Conservation (phyloP, 1,284 basidiomycete species). For the Trametes hirsuta region DNA sequence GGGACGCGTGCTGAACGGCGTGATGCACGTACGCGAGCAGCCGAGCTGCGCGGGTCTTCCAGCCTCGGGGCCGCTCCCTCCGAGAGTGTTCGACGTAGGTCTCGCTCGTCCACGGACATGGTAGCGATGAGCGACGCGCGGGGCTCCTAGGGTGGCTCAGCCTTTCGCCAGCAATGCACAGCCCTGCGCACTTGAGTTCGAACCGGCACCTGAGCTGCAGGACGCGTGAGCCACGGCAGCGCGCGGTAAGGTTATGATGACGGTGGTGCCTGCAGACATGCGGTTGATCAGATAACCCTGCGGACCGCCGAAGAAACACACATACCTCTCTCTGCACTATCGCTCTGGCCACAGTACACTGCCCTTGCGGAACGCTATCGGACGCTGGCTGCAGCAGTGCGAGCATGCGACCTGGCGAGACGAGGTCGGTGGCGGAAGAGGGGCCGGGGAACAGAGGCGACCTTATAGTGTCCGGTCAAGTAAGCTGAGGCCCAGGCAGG, state of each 20-base stretch:
- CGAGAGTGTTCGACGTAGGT: slow-evolving; percentile 19
- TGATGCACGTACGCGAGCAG: slow-evolving; percentile 3
- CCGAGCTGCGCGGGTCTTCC: neutral
- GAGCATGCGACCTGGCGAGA: neutral
- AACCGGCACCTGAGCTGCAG: too few relatives aligned
- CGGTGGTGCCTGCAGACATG: neutral
- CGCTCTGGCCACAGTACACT: neutral
- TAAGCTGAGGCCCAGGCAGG: neutral
- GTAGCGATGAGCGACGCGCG: neutral
- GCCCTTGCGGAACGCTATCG: neutral
- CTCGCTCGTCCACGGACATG: neutral
- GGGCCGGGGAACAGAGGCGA: neutral
- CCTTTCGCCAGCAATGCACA: too few relatives aligned
- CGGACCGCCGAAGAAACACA: neutral
- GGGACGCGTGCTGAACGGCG: slow-evolving; percentile 5
- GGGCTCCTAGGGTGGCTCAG: neutral
- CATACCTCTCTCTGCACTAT: neutral
- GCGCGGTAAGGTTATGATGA: neutral
- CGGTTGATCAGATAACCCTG: neutral
- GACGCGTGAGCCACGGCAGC: too few relatives aligned
- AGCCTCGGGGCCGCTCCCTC: slow-evolving; percentile 2
- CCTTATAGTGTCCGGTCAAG: neutral
- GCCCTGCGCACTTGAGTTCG: too few relatives aligned
- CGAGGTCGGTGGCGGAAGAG: neutral
- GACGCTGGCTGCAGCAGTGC: neutral